Base-by-base conservation (phyloP, 1,284 basidiomycete species). In the Filobasidium uniguttulatum region DNA sequence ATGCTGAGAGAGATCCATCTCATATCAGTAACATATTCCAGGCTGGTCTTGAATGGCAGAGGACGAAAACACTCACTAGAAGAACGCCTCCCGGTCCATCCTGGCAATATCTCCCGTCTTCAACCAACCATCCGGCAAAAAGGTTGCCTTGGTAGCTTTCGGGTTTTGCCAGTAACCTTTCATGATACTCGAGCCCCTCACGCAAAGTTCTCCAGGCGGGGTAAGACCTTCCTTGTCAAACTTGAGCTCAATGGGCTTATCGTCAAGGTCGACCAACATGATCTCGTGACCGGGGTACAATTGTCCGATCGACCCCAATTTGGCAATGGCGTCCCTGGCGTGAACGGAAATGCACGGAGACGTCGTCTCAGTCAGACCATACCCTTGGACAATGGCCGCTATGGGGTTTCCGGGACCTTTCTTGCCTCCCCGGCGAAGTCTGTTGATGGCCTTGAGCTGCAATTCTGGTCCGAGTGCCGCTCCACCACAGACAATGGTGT, bases 211-310 rank as follows among this genome's bases (percentile, higher is more conserved):
- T 4, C 88, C 88, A 0, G 76, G 67, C 33, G 37, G 17, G 47
- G 47, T 5, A 48, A 37, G 9, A 41, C 47, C 4, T 41, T 40
- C n/a, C n/a, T n/a, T n/a, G n/a, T n/a, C n/a, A n/a, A n/a, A n/a
- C n/a, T n/a, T n/a, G 31, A 33, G 31, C 28, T 45, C 43, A 5
- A 23, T 29, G n/a, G 8, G 19, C 43, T 45, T 25, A 17, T 62
- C 64, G 12, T 66, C 62, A 10, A 58, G 55, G 45, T 59, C 57
- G 3, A 93, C 80, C 10, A 94, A 65, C 5, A 85, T 75, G 0
- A 81, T 79, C 61, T 89, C 78, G 25, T 89, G 75, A 55, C 85
- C 86, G 0, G 90, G 81, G 9, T 91, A 64, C 1, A 91, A 70
- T 1, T 73, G 63, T 1, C 90, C 90, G 35, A 83, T 75, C 36